Base-by-base conservation (phyloP, 208 protist genomes). In the Crithidia brevicula region DNA sequence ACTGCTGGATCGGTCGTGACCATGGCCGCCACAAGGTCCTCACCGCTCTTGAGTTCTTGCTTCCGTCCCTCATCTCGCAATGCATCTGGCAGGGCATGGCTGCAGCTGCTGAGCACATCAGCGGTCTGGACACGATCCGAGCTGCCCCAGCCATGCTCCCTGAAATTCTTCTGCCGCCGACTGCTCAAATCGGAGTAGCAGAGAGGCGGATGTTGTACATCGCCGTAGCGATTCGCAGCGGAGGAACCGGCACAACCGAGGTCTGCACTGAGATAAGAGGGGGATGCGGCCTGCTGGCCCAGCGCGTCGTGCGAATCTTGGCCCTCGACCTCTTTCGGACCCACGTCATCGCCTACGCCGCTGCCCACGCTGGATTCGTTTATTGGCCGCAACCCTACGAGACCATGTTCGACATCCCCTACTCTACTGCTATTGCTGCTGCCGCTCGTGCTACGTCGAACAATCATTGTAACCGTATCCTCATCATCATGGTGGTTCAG, bases 401-500 rank as follows among this genome's bases (percentile, higher is more conserved):
- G n/a, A n/a, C n/a, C n/a, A n/a, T n/a, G n/a, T n/a, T n/a, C n/a
- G 5, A 10, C 25, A 18, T 36, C 27, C 4, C 22, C 50, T 6
- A 15, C 50, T 20, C 18, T 28, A 30, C 43, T 46, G 15, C 36
- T 33, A 43, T 43, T 61, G 56, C 38, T 63, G 58, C 43, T 63
- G 58, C 58, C 20, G 42, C 16, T 9, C 16, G 16, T 47, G 16
- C 42, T 63, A 30, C 43, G 58, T 30, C 58, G 58, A 16, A 63
- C 28, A 2, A 63, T 52, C 58, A 52, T 63, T 9, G 58, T 52
- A 4, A 52, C 58, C 13, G 20, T 62, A 28, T 62, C 57, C 10
- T 63, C 58, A 30, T 63, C 58, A 27, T 63, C 58, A 11, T 61
- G 56, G 16, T 52, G 58, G 30, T 52, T 50, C 4, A 38, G 20